Percentiles rank a stretch among this genome's conserved stretches.
Conservation (phyloP, 2,329 filamentous ascomycete genomes). For the Trichoderma sp. region DNA sequence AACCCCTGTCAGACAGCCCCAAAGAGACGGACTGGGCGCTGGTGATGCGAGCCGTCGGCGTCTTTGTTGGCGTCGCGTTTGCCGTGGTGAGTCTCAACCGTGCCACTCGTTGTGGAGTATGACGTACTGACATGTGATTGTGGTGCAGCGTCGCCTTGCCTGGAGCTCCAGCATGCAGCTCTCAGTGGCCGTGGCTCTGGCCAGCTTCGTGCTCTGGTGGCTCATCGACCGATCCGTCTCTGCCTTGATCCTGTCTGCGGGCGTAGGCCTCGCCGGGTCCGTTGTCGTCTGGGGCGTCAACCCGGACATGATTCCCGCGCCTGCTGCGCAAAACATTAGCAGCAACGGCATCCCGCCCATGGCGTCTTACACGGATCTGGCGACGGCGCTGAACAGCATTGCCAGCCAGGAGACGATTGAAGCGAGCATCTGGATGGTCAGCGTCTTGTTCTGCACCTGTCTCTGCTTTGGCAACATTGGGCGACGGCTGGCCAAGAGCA, state of each 20-base stretch:
- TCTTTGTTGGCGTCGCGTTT: constrained; percentile 63
- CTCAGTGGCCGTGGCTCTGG: constrained; percentile 82
- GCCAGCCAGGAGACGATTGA: constrained; percentile 66
- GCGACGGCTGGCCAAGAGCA: constrained; percentile 65
- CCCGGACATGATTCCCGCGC: constrained; percentile 74
- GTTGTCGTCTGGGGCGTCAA: constrained; percentile 72
- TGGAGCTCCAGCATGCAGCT: constrained; percentile 97
- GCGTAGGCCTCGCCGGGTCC: constrained; percentile 74
- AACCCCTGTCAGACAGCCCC: constrained; percentile 29
- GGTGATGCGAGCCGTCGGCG: constrained; percentile 59
- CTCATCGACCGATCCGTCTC: constrained; percentile 86
- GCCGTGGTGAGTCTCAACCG: constrained; percentile 67
- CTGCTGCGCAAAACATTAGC: constrained; percentile 43
- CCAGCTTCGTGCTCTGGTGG: constrained; percentile 95
- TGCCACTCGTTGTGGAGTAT: background rate
- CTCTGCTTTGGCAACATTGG: constrained; percentile 97
- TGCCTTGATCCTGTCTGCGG: constrained; percentile 76
- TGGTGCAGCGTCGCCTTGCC: constrained; percentile 72
- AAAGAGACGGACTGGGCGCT: constrained; percentile 71
- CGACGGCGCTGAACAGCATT: constrained; percentile 49
- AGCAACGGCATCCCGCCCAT: background rate
- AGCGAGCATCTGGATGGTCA: constrained; percentile 84
- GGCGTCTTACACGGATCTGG: constrained; percentile 21
- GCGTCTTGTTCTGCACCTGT: constrained; percentile 91
- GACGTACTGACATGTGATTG: constrained; percentile 23